Conservation (phyloP, 1,284 basidiomycete genomes). For the Testicularia cyperi region DNA sequence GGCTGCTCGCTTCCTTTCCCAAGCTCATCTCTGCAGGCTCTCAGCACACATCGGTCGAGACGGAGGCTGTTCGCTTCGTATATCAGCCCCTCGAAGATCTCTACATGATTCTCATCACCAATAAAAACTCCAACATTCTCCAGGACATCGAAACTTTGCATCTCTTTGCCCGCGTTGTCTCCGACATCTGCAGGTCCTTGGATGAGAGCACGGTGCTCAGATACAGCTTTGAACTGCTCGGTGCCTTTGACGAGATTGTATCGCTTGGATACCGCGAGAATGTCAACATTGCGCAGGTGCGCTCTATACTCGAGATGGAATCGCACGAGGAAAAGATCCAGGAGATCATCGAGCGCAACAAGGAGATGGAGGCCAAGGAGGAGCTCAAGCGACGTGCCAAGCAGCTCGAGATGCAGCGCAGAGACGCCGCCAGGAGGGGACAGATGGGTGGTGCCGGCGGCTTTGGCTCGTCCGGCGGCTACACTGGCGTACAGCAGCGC, state of each 20-base stretch:
- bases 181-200: slow-evolving; percentile 73
- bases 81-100: slow-evolving; percentile 98
- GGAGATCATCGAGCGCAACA: slow-evolving; percentile 98
- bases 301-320: slow-evolving; percentile 94
- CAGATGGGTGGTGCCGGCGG: slow-evolving; percentile 38
- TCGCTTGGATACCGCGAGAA: slow-evolving; percentile 91
- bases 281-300: slow-evolving; percentile 85
- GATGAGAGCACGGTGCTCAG: slow-evolving; percentile 87
- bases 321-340: slow-evolving; percentile 99
- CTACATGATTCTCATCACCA: slow-evolving; percentile 96
- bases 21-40: slow-evolving; percentile 95
- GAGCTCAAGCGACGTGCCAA: slow-evolving; percentile 97
- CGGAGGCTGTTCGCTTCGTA: slow-evolving; percentile 73
- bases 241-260: slow-evolving; percentile 96
- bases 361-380: slow-evolving; percentile 98
- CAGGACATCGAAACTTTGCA: slow-evolving; percentile 97
- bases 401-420: slow-evolving; percentile 95
- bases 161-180: slow-evolving; percentile 88
- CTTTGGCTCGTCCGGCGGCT: slow-evolving; percentile 30
- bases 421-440: slow-evolving; percentile 62
- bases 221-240: slow-evolving; percentile 90
- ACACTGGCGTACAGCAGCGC: slow-evolving; percentile 19
- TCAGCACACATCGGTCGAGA: slow-evolving; percentile 82
- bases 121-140: slow-evolving; percentile 95
- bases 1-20: slow-evolving; percentile 92